Conservation (phyloP, 768 basidiomycete genomes). For the Boletales sp. region DNA sequence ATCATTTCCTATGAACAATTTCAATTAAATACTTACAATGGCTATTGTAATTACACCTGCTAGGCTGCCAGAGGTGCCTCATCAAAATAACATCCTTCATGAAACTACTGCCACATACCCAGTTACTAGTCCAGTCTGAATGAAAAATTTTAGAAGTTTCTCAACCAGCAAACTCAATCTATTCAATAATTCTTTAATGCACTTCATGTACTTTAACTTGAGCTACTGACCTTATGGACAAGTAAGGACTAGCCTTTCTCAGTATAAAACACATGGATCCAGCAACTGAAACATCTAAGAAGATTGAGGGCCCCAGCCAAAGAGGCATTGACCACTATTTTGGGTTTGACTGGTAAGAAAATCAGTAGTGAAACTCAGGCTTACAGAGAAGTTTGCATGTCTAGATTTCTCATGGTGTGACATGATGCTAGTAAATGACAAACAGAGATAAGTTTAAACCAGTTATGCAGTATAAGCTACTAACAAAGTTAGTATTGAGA, state of each 20-base stretch:
- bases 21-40: slow-evolving; percentile 15
- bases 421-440: slow-evolving; percentile 1
- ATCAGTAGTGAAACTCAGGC: not conserved
- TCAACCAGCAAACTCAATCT: slow-evolving; percentile 16
- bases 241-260: slow-evolving; percentile 1
- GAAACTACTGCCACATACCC: slow-evolving; percentile 7
- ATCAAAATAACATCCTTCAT: not conserved
- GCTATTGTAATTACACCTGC: slow-evolving; percentile 6
- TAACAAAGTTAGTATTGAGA: slow-evolving; percentile 10
- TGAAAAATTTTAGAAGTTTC: slow-evolving; percentile 15
- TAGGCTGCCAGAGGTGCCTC: slow-evolving; percentile 9
- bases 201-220: not conserved
- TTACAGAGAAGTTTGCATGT: not conserved
- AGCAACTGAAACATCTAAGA: slow-evolving; percentile 22
- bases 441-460: not conserved
- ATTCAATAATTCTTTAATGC: not conserved
- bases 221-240: slow-evolving; percentile 11
- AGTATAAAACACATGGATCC: slow-evolving; percentile 15
- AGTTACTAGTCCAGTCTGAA: slow-evolving; percentile 28
- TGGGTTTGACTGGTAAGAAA: not conserved
- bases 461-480: not conserved
- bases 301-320: slow-evolving; percentile 22
- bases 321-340: slow-evolving; percentile 14
- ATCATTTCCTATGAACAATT: not conserved
- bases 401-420: not conserved